Evolutionary conservation across 176 grass and related monocot species (phyloP).

Genomic region (barley (Hordeum vulgare)): DNA sequence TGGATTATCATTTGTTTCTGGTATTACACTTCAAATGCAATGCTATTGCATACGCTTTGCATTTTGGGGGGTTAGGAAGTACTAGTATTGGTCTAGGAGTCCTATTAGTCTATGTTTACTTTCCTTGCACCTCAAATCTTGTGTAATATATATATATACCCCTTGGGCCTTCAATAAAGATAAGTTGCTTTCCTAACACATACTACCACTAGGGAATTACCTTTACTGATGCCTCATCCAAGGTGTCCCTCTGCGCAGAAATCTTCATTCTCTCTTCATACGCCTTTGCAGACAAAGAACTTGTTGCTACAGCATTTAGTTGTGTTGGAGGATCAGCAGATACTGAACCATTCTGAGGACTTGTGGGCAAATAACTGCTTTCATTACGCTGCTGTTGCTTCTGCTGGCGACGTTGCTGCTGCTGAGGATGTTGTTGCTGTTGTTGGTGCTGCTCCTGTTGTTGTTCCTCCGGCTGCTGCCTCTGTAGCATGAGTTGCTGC

Average conservation of each 20-base stretch:
- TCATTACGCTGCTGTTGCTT: slow-evolving; percentile 42
- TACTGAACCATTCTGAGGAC: slow-evolving; percentile 35
- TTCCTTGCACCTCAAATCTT: too few species aligned
- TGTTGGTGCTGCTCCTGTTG: slow-evolving; percentile 32
- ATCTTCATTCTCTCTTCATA: slow-evolving; percentile 49
- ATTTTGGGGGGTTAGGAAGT: too few species aligned
- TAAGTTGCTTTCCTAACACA: too few species aligned
- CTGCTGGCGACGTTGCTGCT: slow-evolving; percentile 21
- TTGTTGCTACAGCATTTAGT: slow-evolving; percentile 33
- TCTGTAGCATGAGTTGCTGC: slow-evolving; percentile 46
- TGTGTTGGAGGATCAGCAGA: slow-evolving; percentile 23
- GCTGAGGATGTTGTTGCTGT: slow-evolving; percentile 14
- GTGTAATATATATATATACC: too few species aligned
- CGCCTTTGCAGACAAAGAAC: slow-evolving; percentile 48
- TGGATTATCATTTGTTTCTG: too few species aligned
- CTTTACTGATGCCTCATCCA: slow-evolving; percentile 40
- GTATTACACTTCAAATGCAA: too few species aligned
- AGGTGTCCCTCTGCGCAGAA: slow-evolving; percentile 44
- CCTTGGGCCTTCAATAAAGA: too few species aligned
- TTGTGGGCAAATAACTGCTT: slow-evolving; percentile 28
- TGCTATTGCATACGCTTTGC: too few species aligned
- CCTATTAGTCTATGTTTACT: too few species aligned
- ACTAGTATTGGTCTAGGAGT: too few species aligned
- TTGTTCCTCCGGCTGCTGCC: slow-evolving; percentile 34
- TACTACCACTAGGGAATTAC: slow-evolving; percentile 11